Percentiles rank a stretch among this genome's conserved stretches.
Conservation (phyloP, 1,284 basidiomycete genomes). For the Tilletiaria anomala region DNA sequence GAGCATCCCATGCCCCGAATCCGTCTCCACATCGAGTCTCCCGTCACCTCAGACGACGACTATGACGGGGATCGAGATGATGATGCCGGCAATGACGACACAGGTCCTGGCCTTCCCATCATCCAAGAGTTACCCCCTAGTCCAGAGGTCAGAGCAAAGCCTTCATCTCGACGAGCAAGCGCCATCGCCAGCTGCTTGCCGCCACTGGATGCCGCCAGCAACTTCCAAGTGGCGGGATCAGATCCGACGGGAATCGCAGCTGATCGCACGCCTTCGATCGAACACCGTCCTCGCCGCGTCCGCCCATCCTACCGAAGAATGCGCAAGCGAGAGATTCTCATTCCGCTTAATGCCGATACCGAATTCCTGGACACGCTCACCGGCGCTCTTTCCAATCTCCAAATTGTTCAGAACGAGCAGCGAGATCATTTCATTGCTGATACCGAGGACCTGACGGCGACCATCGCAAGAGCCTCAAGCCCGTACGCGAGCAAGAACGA, state of each 20-base stretch:
- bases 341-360: slow-evolving; percentile 65
- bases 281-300: no score
- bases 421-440: slow-evolving; percentile 53
- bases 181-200: no score
- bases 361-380: slow-evolving; percentile 67
- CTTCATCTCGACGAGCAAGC: no score
- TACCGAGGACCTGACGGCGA: slow-evolving; percentile 52
- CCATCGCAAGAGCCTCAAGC: slow-evolving; percentile 40
- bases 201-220: no score
- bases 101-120: background rate
- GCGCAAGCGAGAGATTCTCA: slow-evolving; percentile 51
- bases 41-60: slow-evolving; percentile 23
- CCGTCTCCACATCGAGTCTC: slow-evolving; percentile 33
- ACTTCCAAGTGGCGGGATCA: no score
- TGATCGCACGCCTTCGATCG: no score
- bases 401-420: slow-evolving; percentile 52
- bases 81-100: slow-evolving; percentile 4
- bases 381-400: slow-evolving; percentile 56
- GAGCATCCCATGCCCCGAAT: slow-evolving; percentile 39
- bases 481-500: slow-evolving; percentile 47
- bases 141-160: no score
- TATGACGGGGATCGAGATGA: slow-evolving; percentile 4
- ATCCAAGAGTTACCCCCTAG: background rate
- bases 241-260: no score
- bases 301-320: background rate